Evolutionary conservation across 192 early-diverging fungal species (phyloP).

Genomic region (Backusella sp.): DNA sequence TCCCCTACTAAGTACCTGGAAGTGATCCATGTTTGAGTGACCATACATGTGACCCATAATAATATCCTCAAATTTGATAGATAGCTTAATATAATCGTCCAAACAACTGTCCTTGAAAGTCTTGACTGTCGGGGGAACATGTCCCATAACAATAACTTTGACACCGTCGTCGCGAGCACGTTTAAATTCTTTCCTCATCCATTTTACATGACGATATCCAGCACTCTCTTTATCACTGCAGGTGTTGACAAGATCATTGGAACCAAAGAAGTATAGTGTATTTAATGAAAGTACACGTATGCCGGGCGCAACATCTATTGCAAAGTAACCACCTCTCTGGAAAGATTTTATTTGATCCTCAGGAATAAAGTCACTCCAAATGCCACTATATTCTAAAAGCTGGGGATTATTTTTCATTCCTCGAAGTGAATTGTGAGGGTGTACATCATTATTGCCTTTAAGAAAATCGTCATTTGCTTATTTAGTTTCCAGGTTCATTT

Average conservation of each 20-base stretch:
- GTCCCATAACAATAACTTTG: constrained; percentile 64
- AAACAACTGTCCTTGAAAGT: constrained; percentile 44
- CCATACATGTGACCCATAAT: constrained; percentile 71
- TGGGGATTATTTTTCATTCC: constrained; percentile 41
- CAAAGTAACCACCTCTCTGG: constrained; percentile 67
- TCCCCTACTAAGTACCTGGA: constrained; percentile 16
- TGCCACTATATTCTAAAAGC: constrained; percentile 46
- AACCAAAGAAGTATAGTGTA: constrained; percentile 70
- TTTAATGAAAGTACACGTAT: constrained; percentile 65
- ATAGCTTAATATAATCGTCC: constrained; percentile 39
- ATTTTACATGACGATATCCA: constrained; percentile 62
- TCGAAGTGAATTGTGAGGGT: constrained; percentile 58
- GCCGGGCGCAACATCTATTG: constrained; percentile 50
- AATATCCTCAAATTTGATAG: constrained; percentile 46
- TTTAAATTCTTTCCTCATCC: constrained; percentile 62
- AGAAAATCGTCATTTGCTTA: background rate
- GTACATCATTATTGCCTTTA: constrained; percentile 68
- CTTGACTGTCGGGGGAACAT: constrained; percentile 57
- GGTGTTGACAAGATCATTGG: constrained; percentile 66
- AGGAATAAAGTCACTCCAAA: constrained; percentile 63
- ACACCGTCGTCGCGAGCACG: constrained; percentile 41
- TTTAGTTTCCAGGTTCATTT: background rate
- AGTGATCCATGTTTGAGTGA: constrained; percentile 70
- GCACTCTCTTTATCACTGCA: constrained; percentile 57
- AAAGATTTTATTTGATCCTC: constrained; percentile 58